Base-by-base conservation (phyloP, 2,329 filamentous ascomycete genomes). In the Fonsecaea pugnacius region DNA sequence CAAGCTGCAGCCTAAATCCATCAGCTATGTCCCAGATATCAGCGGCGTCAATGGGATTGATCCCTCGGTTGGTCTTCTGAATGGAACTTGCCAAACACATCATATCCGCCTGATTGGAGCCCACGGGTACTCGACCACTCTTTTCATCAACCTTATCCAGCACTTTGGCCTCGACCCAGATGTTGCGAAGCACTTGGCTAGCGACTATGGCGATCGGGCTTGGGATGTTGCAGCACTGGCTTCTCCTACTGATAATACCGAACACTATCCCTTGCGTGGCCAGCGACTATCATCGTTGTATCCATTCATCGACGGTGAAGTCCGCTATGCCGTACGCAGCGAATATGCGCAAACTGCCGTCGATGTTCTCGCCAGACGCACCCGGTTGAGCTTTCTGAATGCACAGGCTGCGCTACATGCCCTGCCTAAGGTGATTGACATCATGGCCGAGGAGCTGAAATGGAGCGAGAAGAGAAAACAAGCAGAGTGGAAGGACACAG, bases 71-170 rank as follows among this genome's bases (percentile, higher is more conserved):
- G 55, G 64, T 18, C 61, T 70, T 12, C 58, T 69, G 36, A 87
- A 90, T 72, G 91, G 92, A 51, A 83, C 82, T 52, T 96, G 92
- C 79, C 90, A 94, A 75, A 96, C 91, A 1, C 91, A 95, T 76
- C 86, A 89, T 71, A 89, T 96, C 61, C 88, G 90, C 62, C 82
- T 96, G 40, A 82, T 95, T 65, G 92, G 92, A 70, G 91, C 92
- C 10, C 92, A 96, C 76, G 91, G 92, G 61, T 96, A 89, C 81
- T 92, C 89, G 77, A 92, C 92, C 78, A 91, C 92, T 1, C 86
- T 97, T 24, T 96, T 96, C 81, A 96, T 97, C 82, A 93, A 95
- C 77, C 82, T 97, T 46, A 95, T 96, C 74, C 92, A 96, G 77
- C 91, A 96, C 79, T 96, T 91, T 74, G 92, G 92, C 67, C 80